Evolutionary conservation across 2,329 filamentous ascomycete genomes (phyloP), one percentile per base, ranked within the genome.

Genomic region (Scopulariopsis brevicaulis): DNA sequence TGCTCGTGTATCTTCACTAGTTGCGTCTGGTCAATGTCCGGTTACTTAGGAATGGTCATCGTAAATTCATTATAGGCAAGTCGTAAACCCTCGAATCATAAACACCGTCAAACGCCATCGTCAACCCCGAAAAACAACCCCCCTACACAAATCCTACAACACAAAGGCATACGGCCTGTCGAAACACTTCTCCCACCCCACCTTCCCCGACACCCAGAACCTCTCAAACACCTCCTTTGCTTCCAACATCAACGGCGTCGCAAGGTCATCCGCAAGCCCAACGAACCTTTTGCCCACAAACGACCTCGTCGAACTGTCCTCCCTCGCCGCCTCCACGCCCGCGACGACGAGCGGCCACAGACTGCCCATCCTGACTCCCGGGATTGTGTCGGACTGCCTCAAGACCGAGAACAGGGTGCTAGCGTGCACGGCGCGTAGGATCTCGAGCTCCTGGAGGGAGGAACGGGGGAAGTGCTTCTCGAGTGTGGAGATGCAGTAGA

Each of bases 121-220:
- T 40, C 37, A 14, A 40, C 4, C 37, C 37, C 15, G n/a, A n/a
- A 8, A 4, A 6, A 7, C 40, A n/a, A 18, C 43, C 8, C 43
- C 24, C n/a, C n/a, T 11, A 6, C 22, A n/a, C n/a, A n/a, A 22
- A 50, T 20, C n/a, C 46, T 65, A 63, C 24, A 58, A 53, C n/a
- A 62, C 63, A 37, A 64, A 62, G 3, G 56, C 58, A 46, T 63
- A 64, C 32, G 61, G 63, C 50, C 51, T 60, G 14, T 54, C 57
- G 40, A 58, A 58, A 25, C 57, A 58, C 5, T 40, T 37, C 15
- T 55, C 57, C 57, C 57, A 58, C 22, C 57, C 15, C 8, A 3
- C n/a, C 53, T 55, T 46, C 4, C 35, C 57, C 5, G 57, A 58
- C 3, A 20, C 12, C 57, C 57, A 58, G 24, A 55, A 58, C 22